Conservation (phyloP, 2,329 filamentous ascomycete species). For the Fusarium paranaense region DNA sequence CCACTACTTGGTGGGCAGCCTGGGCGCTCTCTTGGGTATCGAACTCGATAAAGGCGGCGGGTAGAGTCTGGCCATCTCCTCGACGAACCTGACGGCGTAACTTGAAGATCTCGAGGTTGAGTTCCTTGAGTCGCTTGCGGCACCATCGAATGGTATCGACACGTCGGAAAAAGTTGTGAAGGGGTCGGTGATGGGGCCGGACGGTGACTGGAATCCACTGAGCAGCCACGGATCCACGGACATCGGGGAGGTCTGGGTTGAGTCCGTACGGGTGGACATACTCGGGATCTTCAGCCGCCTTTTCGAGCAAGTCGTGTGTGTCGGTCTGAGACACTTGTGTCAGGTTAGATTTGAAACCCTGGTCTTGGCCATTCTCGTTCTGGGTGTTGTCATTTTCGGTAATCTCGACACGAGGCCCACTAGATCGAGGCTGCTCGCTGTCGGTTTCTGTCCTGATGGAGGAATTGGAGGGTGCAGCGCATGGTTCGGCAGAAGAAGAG, state of each 20-base stretch:
- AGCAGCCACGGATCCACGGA: constrained; percentile 69
- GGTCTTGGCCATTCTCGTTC: not conserved
- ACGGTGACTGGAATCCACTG: constrained; percentile 80
- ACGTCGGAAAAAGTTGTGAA: constrained; percentile 82
- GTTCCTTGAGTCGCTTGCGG: constrained; percentile 62
- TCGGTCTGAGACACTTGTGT: constrained; percentile 22
- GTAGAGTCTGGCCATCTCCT: constrained; percentile 74
- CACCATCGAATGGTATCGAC: constrained; percentile 96
- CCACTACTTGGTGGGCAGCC: constrained; percentile 84
- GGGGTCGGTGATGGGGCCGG: constrained; percentile 76
- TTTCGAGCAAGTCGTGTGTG: constrained; percentile 29
- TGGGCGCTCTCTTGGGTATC: constrained; percentile 85
- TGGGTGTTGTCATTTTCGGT: constrained; percentile 3
- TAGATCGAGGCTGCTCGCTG: constrained; percentile 14
- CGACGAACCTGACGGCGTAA: constrained; percentile 80
- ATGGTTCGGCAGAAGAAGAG: constrained; percentile 21
- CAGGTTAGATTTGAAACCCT: constrained; percentile 25
- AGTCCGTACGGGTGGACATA: constrained; percentile 55
- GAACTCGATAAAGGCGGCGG: constrained; percentile 93
- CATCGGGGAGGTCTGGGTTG: constrained; percentile 50
- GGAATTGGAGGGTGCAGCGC: constrained; percentile 19
- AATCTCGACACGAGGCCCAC: constrained; percentile 9
- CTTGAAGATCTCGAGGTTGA: constrained; percentile 63
- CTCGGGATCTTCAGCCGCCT: constrained; percentile 45
- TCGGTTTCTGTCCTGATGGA: constrained; percentile 24